These are phyloP conservation scores for Sugiyamaella grinbergsii DNA, from an alignment of 1,139 yeast genomes.

Conservation along the genomic window DNA sequence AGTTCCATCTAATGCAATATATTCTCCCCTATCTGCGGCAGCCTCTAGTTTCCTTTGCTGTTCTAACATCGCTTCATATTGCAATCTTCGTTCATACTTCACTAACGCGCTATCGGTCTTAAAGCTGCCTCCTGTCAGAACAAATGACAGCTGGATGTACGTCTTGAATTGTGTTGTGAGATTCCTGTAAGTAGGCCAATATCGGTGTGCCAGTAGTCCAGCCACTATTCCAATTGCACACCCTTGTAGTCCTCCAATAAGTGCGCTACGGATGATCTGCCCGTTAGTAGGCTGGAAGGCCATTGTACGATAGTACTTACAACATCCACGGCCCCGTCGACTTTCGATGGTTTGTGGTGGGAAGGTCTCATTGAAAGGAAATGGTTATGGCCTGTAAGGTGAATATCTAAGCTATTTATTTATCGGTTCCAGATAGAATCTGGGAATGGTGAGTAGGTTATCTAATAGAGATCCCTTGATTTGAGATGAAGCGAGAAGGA, in stretches of 20 bases:
- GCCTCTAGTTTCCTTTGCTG: slow-evolving; percentile 31
- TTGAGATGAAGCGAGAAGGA: too few relatives aligned
- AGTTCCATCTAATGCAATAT: slow-evolving; percentile 29
- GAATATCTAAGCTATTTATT: background rate
- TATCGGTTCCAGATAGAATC: background rate
- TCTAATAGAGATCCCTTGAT: too few relatives aligned
- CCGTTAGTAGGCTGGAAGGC: too few relatives aligned
- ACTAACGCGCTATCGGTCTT: slow-evolving; percentile 34
- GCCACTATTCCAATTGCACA: slow-evolving; percentile 33
- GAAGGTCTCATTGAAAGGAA: slow-evolving; percentile 34
- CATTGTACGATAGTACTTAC: slow-evolving; percentile 32
- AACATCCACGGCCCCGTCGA: slow-evolving; percentile 38
- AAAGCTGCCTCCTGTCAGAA: slow-evolving; percentile 37
- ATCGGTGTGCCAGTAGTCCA: slow-evolving; percentile 34
- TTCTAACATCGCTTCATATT: slow-evolving; percentile 29
- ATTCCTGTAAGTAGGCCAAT: slow-evolving; percentile 34
- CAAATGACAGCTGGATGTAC: slow-evolving; percentile 36
- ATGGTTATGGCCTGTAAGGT: background rate
- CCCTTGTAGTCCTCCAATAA: slow-evolving; percentile 35
- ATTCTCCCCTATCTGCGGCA: slow-evolving; percentile 37
- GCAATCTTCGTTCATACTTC: slow-evolving; percentile 34
- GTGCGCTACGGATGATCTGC: slow-evolving; percentile 34
- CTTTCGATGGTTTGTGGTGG: slow-evolving; percentile 38
- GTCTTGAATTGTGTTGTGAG: slow-evolving; percentile 38
- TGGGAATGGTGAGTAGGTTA: background rate